Conservation (phyloP, 805 yeast species). For the Candida xyloterini region DNA sequence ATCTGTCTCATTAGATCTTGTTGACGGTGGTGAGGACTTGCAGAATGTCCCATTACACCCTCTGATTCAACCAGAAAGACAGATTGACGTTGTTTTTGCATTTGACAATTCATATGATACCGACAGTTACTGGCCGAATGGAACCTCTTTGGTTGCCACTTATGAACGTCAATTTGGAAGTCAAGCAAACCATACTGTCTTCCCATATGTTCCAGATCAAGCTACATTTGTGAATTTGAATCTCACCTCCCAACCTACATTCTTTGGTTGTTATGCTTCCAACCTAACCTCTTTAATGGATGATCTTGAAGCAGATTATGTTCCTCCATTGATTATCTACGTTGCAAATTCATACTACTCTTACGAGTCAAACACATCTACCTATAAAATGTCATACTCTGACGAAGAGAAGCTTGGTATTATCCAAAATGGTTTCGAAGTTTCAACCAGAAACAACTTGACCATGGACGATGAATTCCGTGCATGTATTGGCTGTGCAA, state of each 20-base stretch:
- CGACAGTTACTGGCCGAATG: slow-evolving; percentile 60
- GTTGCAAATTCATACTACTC: slow-evolving; percentile 70
- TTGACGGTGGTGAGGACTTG: slow-evolving; percentile 77
- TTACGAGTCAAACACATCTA: slow-evolving; percentile 67
- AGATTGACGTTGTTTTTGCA: slow-evolving; percentile 63
- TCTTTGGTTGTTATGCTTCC: slow-evolving; percentile 76
- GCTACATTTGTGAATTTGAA: slow-evolving; percentile 57
- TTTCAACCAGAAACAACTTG: slow-evolving; percentile 60
- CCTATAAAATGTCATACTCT: slow-evolving; percentile 61
- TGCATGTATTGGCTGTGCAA: slow-evolving; percentile 79
- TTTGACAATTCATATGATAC: slow-evolving; percentile 69
- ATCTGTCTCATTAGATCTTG: slow-evolving; percentile 49
- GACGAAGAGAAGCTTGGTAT: slow-evolving; percentile 55
- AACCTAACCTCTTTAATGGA: slow-evolving; percentile 55
- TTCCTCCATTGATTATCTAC: slow-evolving; percentile 77
- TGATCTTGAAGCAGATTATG: slow-evolving; percentile 32
- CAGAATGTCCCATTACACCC: slow-evolving; percentile 72
- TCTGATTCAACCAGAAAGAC: slow-evolving; percentile 56
- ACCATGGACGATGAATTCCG: slow-evolving; percentile 69
- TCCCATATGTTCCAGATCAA: slow-evolving; percentile 78
- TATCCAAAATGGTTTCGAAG: slow-evolving; percentile 73
- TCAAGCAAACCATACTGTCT: slow-evolving; percentile 57
- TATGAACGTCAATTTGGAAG: slow-evolving; percentile 54
- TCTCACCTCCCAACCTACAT: slow-evolving; percentile 66
- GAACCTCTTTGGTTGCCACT: slow-evolving; percentile 54